Evolutionary conservation across 192 early-diverging fungal species (phyloP), one percentile per base, ranked within the genome.

Genomic region (Ambispora gerdemannii): DNA sequence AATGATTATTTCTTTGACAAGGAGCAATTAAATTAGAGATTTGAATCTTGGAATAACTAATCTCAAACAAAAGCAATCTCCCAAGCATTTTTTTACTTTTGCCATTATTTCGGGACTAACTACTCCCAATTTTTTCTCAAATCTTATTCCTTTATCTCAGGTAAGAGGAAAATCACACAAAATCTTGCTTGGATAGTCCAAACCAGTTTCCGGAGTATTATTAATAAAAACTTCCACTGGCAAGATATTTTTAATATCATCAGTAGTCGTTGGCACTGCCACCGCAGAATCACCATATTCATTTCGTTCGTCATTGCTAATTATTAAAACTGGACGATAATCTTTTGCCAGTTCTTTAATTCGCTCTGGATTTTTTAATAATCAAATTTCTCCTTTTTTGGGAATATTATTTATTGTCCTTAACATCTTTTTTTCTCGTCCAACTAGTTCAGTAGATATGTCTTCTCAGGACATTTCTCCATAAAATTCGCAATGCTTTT

Each of bases 391-490:
- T 17, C 58, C 3, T 7, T 60, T 4, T 4, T 19, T 27, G 19
- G 58, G 19, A 30, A 60, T 30, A 60, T 31, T 60, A 31, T 31
- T 60, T 31, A 27, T 59, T 31, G 22, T 13, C 24, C 24, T 60
- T 60, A 19, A 27, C 25, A 3, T 32, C 31, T 3, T 60, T 60
- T 60, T 60, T 33, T 60, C 58, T 13, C 58, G 4, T 15, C 0
- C 11, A 0, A 3, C 11, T 60, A 60, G 19, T 30, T 60, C 58
- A 60, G 27, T 31, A 1, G 58, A 60, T 60, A 60, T 31, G 31
- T 60, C 58, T 31, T 60, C 58, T 10, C 58, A 60, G 1, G 58
- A 60, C 25, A 60, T 60, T 60, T 60, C 28, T 60, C 58, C 58
- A 27, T 60, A n/a, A 60, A 60, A 11, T 30, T 60, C 15, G 58